Percentiles rank a stretch among this genome's conserved stretches.
These are phyloP conservation scores for Nidula microcarpa DNA, from an alignment of 768 basidiomycete species.

Conservation along the genomic window DNA sequence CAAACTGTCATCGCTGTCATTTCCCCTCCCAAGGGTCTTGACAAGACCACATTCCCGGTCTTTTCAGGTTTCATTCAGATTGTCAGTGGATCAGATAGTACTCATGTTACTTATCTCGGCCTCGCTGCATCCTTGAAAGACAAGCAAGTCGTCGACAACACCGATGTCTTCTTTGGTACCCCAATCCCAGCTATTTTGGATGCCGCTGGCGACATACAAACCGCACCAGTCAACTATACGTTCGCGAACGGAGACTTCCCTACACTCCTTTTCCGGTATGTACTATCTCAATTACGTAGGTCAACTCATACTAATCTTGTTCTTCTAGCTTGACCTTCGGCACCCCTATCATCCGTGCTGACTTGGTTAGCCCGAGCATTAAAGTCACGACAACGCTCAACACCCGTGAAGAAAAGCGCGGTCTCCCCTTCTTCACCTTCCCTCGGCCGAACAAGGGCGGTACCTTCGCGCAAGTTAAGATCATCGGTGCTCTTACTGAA, in stretches of 20 bases:
- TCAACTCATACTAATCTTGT: background rate
- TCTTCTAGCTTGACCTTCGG: constrained; percentile 42
- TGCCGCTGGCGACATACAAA: constrained; percentile 35
- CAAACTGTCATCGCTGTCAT: constrained; percentile 40
- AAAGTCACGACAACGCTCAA: constrained; percentile 36
- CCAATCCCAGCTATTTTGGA: constrained; percentile 39
- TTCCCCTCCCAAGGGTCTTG: constrained; percentile 38
- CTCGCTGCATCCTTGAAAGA: constrained; percentile 37
- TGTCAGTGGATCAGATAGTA: constrained; percentile 28
- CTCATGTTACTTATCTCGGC: constrained; percentile 47
- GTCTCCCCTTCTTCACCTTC: constrained; percentile 34
- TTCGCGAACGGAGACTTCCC: constrained; percentile 40
- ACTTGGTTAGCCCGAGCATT: constrained; percentile 43
- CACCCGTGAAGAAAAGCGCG: constrained; percentile 13
- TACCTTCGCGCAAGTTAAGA: constrained; percentile 33
- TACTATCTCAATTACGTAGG: background rate
- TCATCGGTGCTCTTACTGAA: constrained; percentile 46
- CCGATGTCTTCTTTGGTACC: constrained; percentile 42
- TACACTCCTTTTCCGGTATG: constrained; percentile 33
- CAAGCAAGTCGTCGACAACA: constrained; percentile 50
- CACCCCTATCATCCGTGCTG: constrained; percentile 39
- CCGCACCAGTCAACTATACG: constrained; percentile 39
- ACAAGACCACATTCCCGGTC: constrained; percentile 48
- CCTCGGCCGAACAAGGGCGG: constrained; percentile 27
- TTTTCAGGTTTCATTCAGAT: constrained; percentile 59